These are phyloP conservation scores for Calophaca sinica DNA, from an alignment of 306 rosid genomes.

Conservation along the genomic window DNA sequence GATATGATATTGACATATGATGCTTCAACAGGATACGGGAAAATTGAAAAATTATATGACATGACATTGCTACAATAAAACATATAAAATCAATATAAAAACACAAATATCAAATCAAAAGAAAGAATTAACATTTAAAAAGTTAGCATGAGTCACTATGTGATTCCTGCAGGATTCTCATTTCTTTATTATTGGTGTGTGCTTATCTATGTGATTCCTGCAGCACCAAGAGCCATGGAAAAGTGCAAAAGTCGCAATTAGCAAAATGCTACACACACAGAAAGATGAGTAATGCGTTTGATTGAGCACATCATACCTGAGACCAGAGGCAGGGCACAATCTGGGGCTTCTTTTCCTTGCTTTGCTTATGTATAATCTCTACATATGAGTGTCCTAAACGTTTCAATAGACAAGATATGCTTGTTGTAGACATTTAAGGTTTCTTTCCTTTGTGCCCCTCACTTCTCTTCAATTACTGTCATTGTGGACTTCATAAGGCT, in stretches of 20 bases:
- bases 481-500: conserved; percentile 46
- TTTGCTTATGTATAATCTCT: conserved; percentile 49
- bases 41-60: no score
- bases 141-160: no score
- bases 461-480: conserved; percentile 41
- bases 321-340: conserved; percentile 26
- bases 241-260: conserved; percentile 74
- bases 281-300: conserved; percentile 45
- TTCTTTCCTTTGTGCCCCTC: conserved; percentile 45
- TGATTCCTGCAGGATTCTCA: no score
- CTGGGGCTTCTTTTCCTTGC: conserved; percentile 20
- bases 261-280: conserved; percentile 19
- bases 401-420: conserved; percentile 48
- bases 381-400: conserved; percentile 45
- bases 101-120: no score
- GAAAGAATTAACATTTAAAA: no score
- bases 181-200: background rate
- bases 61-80: no score
- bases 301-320: background rate
- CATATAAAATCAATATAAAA: no score
- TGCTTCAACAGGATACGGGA: no score
- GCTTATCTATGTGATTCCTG: conserved; percentile 36
- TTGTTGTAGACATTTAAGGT: conserved; percentile 47
- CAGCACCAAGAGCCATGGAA: conserved; percentile 95
- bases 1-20: no score